Percentiles rank a stretch among this genome's conserved stretches.
Conservation (phyloP, 2,329 filamentous ascomycete genomes). For the Xylariaceae sp. region DNA sequence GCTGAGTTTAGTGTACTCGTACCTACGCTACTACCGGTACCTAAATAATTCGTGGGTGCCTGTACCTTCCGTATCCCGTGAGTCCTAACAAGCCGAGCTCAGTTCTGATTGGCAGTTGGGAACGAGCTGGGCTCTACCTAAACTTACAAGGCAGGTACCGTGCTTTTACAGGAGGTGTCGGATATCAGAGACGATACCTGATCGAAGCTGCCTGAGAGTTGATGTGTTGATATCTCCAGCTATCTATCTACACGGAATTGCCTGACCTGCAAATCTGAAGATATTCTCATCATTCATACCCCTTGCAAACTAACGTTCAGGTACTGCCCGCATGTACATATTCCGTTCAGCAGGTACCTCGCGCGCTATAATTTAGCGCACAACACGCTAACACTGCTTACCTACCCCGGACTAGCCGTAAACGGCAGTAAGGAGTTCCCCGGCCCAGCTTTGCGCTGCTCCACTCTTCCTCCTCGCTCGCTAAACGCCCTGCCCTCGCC, state of each 20-base stretch:
- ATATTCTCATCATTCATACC: too few relatives aligned
- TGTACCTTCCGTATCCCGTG: too few relatives aligned
- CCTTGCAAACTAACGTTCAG: too few relatives aligned
- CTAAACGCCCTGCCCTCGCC: not conserved
- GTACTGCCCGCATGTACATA: not conserved
- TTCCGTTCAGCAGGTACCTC: not conserved
- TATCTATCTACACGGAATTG: too few relatives aligned
- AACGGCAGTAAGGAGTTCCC: not conserved
- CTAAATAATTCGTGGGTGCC: not conserved
- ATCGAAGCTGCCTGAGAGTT: too few relatives aligned
- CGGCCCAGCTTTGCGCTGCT: not conserved
- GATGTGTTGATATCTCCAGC: too few relatives aligned
- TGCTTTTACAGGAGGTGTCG: not conserved
- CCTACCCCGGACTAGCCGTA: not conserved
- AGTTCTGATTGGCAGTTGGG: not conserved
- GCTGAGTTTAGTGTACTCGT: not conserved
- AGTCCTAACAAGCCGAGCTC: not conserved
- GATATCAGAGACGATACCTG: too few relatives aligned
- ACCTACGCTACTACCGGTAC: not conserved
- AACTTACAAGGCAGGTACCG: not conserved
- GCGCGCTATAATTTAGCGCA: not conserved
- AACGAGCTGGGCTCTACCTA: not conserved
- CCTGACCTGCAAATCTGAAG: too few relatives aligned
- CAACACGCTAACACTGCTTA: not conserved
- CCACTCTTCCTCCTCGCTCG: not conserved